Base-by-base conservation (phyloP, 768 basidiomycete genomes). In the Suillus ampliporus region DNA sequence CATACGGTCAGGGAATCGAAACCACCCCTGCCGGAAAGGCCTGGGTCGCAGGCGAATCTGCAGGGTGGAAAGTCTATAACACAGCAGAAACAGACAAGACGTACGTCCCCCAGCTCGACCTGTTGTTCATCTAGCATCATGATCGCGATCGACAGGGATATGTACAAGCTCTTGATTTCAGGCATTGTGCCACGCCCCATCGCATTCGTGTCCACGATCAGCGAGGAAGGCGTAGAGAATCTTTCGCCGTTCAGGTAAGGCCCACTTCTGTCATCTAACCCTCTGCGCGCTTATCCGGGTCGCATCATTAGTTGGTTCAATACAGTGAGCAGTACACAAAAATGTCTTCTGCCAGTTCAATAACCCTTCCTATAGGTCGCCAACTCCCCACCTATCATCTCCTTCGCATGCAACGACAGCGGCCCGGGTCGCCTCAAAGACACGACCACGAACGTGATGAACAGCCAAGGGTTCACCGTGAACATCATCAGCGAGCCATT, bases 401-500 rank as follows among this genome's bases (percentile, higher is more conserved):
- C 81, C 2, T 74, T 83, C 67, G 67, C 69, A 5, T 67, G 71
- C 50, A 5, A 35, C 17, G 44, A 58, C 31, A 66, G 64, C 21
- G 65, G 64, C 8, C 67, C 68, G 28, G 64, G 28, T 4, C 57
- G 69, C n/a, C 21, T 71, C 48, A 78, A 79, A 60, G 86, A 87
- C 62, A 84, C 83, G 1, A 68, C 76, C 31, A 65, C 67, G 31
- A 86, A 86, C 64, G 82, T 86, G 66, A 75, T 73, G 66, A 73
- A 72, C 1, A 79, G 78, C 31, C 81, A 82, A 51, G 71, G 64
- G 6, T 88, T 87, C 70, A 82, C 81, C 6, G 81, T 85, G 31
- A 84, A 83, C 65, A 84, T 85, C 69, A 87, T 88, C 68, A 84
- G 83, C 44, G 85, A 86, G 65, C 76, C 81, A 2, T 82, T 76